Evolutionary conservation across 2,329 filamentous ascomycete species (phyloP).

Genomic region (Colletotrichum sp.): DNA sequence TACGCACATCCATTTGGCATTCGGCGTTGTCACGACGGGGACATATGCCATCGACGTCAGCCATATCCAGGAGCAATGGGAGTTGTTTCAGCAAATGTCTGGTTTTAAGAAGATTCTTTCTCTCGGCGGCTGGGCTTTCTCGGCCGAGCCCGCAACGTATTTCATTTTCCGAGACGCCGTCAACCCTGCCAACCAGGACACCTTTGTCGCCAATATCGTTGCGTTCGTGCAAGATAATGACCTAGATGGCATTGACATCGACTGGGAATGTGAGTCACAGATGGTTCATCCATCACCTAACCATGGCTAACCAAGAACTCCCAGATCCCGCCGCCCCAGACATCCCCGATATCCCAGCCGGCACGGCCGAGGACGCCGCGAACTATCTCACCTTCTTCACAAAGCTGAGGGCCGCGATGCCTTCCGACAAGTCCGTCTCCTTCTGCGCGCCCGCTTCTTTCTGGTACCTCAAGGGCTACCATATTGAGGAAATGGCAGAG

Average conservation of each 20-base stretch:
- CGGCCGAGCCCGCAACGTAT: constrained; percentile 39
- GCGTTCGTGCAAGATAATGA: constrained; percentile 43
- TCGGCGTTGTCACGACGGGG: constrained; percentile 21
- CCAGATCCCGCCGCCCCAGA: constrained; percentile 33
- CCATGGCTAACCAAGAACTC: too few relatives aligned
- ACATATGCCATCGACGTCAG: not conserved
- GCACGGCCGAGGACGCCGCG: constrained; percentile 25
- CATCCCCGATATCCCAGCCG: constrained; percentile 25
- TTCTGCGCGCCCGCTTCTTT: constrained; percentile 43
- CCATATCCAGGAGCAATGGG: constrained; percentile 28
- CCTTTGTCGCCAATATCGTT: constrained; percentile 39
- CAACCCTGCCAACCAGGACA: constrained; percentile 35
- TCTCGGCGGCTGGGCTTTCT: constrained; percentile 51
- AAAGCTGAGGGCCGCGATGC: not conserved
- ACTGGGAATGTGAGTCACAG: constrained; percentile 43
- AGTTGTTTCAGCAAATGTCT: constrained; percentile 31
- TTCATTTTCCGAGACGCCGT: constrained; percentile 37
- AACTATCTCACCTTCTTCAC: constrained; percentile 29
- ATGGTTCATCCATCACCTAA: too few relatives aligned
- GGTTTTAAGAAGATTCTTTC: constrained; percentile 37
- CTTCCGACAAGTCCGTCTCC: constrained; percentile 32
- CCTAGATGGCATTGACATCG: constrained; percentile 45
- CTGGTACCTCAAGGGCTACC: constrained; percentile 43
- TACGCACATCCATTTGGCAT: constrained; percentile 42
- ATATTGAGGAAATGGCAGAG: constrained; percentile 33